Percentiles rank a stretch among this genome's conserved stretches.
Evolutionary conservation across 805 yeast genomes (phyloP).

Genomic region (Debaryomyces maramus): DNA sequence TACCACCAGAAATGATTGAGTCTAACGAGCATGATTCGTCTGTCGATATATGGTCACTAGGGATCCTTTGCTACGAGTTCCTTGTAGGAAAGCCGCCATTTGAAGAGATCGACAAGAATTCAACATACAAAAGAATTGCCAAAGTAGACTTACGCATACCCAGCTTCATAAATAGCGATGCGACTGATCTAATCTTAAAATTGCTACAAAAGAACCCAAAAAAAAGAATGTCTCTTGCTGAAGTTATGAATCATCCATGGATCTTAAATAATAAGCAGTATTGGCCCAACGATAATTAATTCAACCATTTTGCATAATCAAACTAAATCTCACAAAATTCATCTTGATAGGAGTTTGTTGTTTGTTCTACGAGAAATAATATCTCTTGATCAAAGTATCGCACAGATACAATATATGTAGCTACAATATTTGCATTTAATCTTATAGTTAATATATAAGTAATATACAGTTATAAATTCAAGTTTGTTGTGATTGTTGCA

Average conservation of each 20-base stretch:
- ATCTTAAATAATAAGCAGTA: constrained; percentile 58
- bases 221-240: constrained; percentile 58
- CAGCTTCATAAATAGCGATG: constrained; percentile 64
- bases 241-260: constrained; percentile 83
- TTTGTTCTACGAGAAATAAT: no score
- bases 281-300: constrained; percentile 48
- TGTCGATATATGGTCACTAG: constrained; percentile 93
- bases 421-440: no score
- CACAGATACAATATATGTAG: no score
- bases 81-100: constrained; percentile 90
- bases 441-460: constrained; percentile 1
- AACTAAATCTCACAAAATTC: neutral
- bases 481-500: constrained; percentile 8
- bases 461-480: constrained; percentile 6
- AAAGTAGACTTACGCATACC: constrained; percentile 79
- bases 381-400: no score
- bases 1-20: constrained; percentile 95
- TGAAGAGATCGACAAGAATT: constrained; percentile 74
- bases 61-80: constrained; percentile 81
- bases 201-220: constrained; percentile 70
- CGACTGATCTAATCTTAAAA: constrained; percentile 66
- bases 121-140: constrained; percentile 78
- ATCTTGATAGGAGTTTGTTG: no score
- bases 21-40: constrained; percentile 72
- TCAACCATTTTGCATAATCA: neutral